Evolutionary conservation across 176 grass and related monocot species (phyloP), one percentile per base, ranked within the genome.

Genomic region (Saccharum spontaneum): DNA sequence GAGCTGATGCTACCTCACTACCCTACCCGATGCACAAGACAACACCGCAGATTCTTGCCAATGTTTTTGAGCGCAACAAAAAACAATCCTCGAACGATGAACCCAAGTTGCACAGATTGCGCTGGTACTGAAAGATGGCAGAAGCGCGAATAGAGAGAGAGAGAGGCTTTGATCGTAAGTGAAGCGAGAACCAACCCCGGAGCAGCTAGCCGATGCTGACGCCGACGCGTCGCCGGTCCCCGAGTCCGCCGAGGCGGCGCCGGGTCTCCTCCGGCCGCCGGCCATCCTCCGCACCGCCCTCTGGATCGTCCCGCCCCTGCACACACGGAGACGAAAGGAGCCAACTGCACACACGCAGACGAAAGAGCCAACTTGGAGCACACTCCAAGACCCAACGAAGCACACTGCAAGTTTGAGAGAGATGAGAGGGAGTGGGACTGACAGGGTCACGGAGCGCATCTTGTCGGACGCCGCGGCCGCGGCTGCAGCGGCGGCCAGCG

Each of bases 231-330:
- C 87, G 48, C 79, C 39, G 44, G 49, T 66, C 44, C 20, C 82
- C 61, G 69, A 3, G 52, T 77, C 44, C 59, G 45, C 20, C 20
- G 45, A 52, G 30, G 16, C 34, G 64, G 7, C 52, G 41, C 22
- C 74, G 33, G 67, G 26, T 24, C 67, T 91, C 86, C 86, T 36
- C 7, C 79, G 37, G 50, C 84, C 82, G 43, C 83, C 79, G 23
- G 90, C 75, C 80, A 90, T 84, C 80, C 87, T 82, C 54, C 87
- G 90, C 90, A 96, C 90, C 59, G 82, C 90, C 78, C 76, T 91
- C 71, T 92, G 94, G 79, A 99, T 89, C 83, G 92, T 89, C 6
- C 86, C 90, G 64, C 88, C 91, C 78, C 96, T 98, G 85, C 90
- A 84, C 85, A 34, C 40, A 76, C 48, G 60, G 45, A 11, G 43